Percentiles rank a stretch among this genome's conserved stretches.
Conservation (phyloP, 1,139 yeast species). For the Pichia sp. region DNA sequence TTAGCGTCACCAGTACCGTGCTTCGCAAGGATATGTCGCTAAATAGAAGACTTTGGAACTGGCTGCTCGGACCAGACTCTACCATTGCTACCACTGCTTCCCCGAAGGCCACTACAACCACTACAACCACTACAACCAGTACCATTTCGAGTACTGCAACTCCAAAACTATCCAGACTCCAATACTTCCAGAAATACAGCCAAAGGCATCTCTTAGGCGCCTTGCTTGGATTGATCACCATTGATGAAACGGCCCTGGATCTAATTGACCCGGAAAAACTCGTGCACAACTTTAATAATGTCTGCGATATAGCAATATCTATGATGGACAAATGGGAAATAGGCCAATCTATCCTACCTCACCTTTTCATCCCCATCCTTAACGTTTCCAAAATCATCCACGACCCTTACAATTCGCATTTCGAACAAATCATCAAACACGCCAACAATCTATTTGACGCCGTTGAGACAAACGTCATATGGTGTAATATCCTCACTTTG, state of each 20-base stretch:
- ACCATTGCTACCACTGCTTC: not conserved
- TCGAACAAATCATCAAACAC: constrained; percentile 43
- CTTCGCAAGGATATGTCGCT: constrained; percentile 86
- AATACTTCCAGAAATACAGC: constrained; percentile 57
- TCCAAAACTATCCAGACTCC: constrained; percentile 28
- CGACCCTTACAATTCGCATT: constrained; percentile 13
- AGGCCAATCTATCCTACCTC: constrained; percentile 65
- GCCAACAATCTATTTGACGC: constrained; percentile 76
- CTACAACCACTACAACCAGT: constrained; percentile 5
- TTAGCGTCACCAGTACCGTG: constrained; percentile 61
- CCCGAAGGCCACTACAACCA: too few relatives aligned
- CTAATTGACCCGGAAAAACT: constrained; percentile 21
- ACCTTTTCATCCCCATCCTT: constrained; percentile 59
- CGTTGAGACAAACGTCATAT: constrained; percentile 70
- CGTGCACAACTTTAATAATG: constrained; percentile 36
- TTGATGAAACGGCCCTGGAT: too few relatives aligned
- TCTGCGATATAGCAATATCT: constrained; percentile 59
- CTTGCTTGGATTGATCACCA: constrained; percentile 38
- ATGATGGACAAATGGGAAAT: constrained; percentile 94
- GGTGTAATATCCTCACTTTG: constrained; percentile 54
- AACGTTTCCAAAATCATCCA: constrained; percentile 29
- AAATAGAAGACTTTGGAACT: constrained; percentile 86
- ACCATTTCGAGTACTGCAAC: not conserved
- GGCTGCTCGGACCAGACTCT: constrained; percentile 73
- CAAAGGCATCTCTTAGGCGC: constrained; percentile 44